phyloP scores from a whole-genome alignment of 2,329 filamentous ascomycete genomes.

The Fusarium sarcochroum region DNA sequence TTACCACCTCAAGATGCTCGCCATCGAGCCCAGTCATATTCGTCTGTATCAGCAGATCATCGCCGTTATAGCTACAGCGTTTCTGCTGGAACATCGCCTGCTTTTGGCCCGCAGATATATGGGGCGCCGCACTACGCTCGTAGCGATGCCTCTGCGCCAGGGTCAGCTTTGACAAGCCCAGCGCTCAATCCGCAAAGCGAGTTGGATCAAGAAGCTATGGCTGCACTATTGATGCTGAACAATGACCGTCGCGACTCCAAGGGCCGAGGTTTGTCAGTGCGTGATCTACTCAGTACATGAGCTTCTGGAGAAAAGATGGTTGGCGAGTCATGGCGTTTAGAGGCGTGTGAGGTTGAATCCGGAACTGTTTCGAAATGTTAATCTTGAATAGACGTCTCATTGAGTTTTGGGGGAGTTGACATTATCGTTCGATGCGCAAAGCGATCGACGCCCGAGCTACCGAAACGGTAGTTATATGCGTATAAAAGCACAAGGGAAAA shows the following conservation, averaged over 20 bases:
- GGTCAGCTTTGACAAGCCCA: constrained; percentile 71
- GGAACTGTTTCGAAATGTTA: constrained; percentile 19
- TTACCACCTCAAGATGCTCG: constrained; percentile 61
- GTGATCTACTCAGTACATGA: constrained; percentile 68
- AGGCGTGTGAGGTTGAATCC: constrained; percentile 1
- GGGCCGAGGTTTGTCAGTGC: constrained; percentile 67
- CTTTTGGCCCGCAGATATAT: constrained; percentile 66
- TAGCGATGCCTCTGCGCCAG: constrained; percentile 58
- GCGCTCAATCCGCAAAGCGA: constrained; percentile 69
- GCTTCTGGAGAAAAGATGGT: background rate
- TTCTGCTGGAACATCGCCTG: constrained; percentile 68
- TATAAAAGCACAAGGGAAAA: constrained; percentile 1
- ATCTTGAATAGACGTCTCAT: constrained; percentile 4
- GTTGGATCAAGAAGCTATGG: constrained; percentile 83
- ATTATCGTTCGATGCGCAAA: constrained; percentile 12
- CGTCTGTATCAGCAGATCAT: constrained; percentile 66
- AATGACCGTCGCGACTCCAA: constrained; percentile 74
- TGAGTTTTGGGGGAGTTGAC: constrained; percentile 1
- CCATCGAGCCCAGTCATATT: constrained; percentile 66
- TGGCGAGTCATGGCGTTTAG: constrained; percentile 15
- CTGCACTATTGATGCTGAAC: constrained; percentile 90
- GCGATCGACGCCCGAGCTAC: background rate
- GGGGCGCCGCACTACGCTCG: constrained; percentile 56
- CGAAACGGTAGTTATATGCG: background rate
- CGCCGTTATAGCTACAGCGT: constrained; percentile 65